Evolutionary conservation across 495 filamentous ascomycete genomes (phyloP).

Genomic region (Aspergillus sclerotiicarbonarius): DNA sequence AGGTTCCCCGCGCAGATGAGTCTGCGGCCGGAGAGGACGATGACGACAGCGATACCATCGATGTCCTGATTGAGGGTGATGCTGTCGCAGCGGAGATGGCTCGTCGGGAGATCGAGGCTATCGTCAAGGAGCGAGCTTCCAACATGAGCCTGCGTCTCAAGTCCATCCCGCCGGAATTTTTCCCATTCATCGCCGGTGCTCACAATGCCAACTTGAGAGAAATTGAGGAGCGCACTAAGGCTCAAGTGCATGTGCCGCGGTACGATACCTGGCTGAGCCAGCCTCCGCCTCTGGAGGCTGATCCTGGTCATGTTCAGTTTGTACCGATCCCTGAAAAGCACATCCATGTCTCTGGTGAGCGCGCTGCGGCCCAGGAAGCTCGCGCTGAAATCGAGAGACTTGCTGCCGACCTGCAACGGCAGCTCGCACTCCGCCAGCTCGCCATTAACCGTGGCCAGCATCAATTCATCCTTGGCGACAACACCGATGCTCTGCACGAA

Average conservation of each 20-base stretch:
- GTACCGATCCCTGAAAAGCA: constrained; percentile 60
- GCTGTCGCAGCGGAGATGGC: constrained; percentile 79
- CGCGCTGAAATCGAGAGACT: constrained; percentile 74
- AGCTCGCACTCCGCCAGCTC: constrained; percentile 68
- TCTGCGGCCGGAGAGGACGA: constrained; percentile 44
- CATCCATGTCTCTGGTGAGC: constrained; percentile 85
- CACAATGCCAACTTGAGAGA: constrained; percentile 64
- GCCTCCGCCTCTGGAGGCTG: constrained; percentile 64
- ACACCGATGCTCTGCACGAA: constrained; percentile 71
- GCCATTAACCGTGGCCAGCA: constrained; percentile 76
- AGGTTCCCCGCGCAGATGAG: constrained; percentile 77
- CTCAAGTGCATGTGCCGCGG: constrained; percentile 76
- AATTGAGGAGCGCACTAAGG: constrained; percentile 67
- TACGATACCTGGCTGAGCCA: constrained; percentile 71
- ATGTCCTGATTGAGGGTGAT: constrained; percentile 88
- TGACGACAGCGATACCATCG: constrained; percentile 78
- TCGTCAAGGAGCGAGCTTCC: constrained; percentile 80
- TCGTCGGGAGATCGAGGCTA: constrained; percentile 73
- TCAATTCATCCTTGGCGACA: constrained; percentile 85
- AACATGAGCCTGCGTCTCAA: constrained; percentile 74
- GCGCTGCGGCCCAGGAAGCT: constrained; percentile 74
- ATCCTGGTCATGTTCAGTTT: constrained; percentile 66
- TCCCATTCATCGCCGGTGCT: constrained; percentile 88
- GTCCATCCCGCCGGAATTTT: constrained; percentile 86
- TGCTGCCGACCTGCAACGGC: constrained; percentile 66